phyloP scores from a whole-genome alignment of 23 red algal species.

The Porphyridium purpureum region DNA sequence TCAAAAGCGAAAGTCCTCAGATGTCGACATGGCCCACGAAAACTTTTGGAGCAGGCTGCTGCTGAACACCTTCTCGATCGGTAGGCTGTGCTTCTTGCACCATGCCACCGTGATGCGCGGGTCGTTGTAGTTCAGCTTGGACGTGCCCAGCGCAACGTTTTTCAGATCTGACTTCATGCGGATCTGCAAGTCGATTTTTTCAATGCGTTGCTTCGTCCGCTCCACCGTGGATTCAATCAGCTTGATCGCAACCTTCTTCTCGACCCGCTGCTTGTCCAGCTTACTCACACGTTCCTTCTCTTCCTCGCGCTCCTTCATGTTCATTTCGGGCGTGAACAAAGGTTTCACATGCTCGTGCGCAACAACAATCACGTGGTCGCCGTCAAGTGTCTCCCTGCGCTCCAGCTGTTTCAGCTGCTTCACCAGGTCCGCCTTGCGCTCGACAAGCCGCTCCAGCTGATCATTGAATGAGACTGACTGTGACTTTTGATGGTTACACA shows the following conservation, averaged over 20 bases:
- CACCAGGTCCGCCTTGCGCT: conserved; percentile 18
- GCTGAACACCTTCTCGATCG: conserved; percentile 85
- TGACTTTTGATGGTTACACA: conserved; percentile 93
- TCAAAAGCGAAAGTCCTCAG: too few species aligned
- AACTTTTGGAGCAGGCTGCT: conserved; percentile 85
- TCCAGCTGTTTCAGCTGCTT: conserved; percentile 59
- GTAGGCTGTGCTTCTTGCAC: conserved; percentile 92
- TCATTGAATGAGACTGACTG: conserved; percentile 51
- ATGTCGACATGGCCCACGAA: conserved; percentile 97
- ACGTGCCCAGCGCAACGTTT: conserved; percentile 88
- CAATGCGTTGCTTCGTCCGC: conserved; percentile 24
- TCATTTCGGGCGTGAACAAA: conserved; percentile 34
- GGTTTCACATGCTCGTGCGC: conserved; percentile 9
- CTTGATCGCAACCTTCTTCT: conserved; percentile 7
- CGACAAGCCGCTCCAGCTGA: conserved; percentile 54
- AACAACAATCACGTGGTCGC: conserved; percentile 1
- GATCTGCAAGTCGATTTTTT: conserved; percentile 41
- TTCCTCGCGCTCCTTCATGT: conserved; percentile 15
- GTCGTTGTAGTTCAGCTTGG: conserved; percentile 96
- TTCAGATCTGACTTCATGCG: conserved; percentile 81
- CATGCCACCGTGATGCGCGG: conserved; percentile 95
- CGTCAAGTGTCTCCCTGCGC: conserved; percentile 1
- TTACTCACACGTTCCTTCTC: conserved; percentile 69
- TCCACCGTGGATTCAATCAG: conserved; percentile 36
- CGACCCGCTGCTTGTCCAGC: conserved; percentile 20